A percentile compares a stretch with the other conserved stretches of the same genome.
These are phyloP conservation scores for Protomyces inouyei DNA, from an alignment of 1,139 yeast species.

Conservation along the genomic window DNA sequence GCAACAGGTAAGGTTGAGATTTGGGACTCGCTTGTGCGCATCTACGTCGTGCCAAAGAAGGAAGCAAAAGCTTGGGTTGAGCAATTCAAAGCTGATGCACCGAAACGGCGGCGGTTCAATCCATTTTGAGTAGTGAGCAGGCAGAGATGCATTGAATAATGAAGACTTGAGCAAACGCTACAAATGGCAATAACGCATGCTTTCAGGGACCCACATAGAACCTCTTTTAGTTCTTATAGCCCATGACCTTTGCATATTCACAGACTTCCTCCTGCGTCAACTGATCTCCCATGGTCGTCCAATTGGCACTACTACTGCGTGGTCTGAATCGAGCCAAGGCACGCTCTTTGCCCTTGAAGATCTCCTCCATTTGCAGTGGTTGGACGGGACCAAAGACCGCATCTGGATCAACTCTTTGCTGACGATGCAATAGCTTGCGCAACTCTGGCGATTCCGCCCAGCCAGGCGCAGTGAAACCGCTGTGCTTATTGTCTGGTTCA, in stretches of 20 bases:
- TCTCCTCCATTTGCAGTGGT: conserved; percentile 61
- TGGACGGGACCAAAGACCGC: conserved; percentile 74
- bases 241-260: conserved; percentile 53
- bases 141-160: not conserved
- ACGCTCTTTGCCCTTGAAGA: conserved; percentile 47
- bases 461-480: conserved; percentile 51
- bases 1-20: conserved; percentile 53
- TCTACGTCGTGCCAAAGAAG: conserved; percentile 74
- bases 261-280: conserved; percentile 49
- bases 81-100: conserved; percentile 49
- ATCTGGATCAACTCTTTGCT: conserved; percentile 63
- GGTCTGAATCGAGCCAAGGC: conserved; percentile 49
- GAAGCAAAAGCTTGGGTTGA: conserved; percentile 62
- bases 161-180: not conserved
- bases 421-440: conserved; percentile 50
- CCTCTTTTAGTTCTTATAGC: conserved; percentile 39
- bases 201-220: no score
- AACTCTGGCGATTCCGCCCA: conserved; percentile 74
- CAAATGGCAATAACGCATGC: not conserved
- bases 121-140: not conserved
- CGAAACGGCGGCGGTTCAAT: not conserved
- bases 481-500: conserved; percentile 55
- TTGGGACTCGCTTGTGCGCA: conserved; percentile 66
- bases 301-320: conserved; percentile 56
- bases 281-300: conserved; percentile 46